phyloP scores from a whole-genome alignment of 2,329 filamentous ascomycete genomes.

The Phaeophleospora eucalypticola region DNA sequence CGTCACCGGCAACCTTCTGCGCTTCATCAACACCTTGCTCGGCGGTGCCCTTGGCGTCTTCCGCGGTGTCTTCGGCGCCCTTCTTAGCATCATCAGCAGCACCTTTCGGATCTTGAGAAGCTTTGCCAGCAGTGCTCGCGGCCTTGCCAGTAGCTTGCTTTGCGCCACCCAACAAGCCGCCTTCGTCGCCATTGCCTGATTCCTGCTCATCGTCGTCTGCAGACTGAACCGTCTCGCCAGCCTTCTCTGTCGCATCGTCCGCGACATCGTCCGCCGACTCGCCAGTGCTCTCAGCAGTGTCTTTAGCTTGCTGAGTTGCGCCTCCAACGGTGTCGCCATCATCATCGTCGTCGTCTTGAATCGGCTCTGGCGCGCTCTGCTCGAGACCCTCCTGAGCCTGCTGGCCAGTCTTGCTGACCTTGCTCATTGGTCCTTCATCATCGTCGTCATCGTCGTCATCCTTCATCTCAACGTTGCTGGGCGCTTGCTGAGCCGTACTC shows the following conservation, averaged over 20 bases:
- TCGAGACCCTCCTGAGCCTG: slow-evolving; percentile 43
- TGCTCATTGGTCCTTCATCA: slow-evolving; percentile 38
- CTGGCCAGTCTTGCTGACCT: slow-evolving; percentile 45
- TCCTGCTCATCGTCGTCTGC: slow-evolving; percentile 30
- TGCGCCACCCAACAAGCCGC: slow-evolving; percentile 42
- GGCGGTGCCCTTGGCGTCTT: slow-evolving; percentile 28
- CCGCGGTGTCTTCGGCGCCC: slow-evolving; percentile 34
- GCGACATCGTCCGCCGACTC: slow-evolving; percentile 33
- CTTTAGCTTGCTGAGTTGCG: slow-evolving; percentile 36
- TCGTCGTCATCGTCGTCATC: slow-evolving; percentile 35
- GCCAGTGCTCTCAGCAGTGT: slow-evolving; percentile 40
- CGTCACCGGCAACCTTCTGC: slow-evolving; percentile 31
- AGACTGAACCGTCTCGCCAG: slow-evolving; percentile 33
- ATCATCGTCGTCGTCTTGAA: slow-evolving; percentile 39
- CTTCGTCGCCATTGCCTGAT: slow-evolving; percentile 29
- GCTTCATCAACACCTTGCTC: slow-evolving; percentile 31
- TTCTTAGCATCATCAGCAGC: slow-evolving; percentile 32
- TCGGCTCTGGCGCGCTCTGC: slow-evolving; percentile 44
- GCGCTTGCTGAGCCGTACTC: slow-evolving; percentile 34
- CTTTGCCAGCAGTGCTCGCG: slow-evolving; percentile 44
- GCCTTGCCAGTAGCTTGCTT: slow-evolving; percentile 47
- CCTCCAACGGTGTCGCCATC: slow-evolving; percentile 32
- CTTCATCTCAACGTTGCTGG: slow-evolving; percentile 35
- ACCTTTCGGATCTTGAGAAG: slow-evolving; percentile 33
- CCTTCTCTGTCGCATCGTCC: slow-evolving; percentile 44